Evolutionary conservation across 306 rosid species (phyloP).

Genomic region (Inga laurina): DNA sequence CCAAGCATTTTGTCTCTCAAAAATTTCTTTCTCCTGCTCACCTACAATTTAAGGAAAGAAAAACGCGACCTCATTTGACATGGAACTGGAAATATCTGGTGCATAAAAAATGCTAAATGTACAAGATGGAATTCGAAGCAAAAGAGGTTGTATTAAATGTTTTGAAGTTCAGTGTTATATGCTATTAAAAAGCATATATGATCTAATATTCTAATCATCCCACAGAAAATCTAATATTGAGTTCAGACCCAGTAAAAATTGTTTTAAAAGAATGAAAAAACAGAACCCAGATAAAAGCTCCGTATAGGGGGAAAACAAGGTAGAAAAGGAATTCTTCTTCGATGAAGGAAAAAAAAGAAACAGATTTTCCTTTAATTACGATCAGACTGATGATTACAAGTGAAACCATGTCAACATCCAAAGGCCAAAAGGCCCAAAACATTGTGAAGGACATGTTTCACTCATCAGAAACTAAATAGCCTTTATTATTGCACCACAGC

Average conservation of each 20-base stretch:
- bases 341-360: not conserved
- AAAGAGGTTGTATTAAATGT: not conserved
- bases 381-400: not conserved
- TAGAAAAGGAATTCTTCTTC: no score
- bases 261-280: not conserved
- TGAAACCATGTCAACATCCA: not conserved
- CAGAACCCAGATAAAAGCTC: not conserved
- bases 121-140: conserved; percentile 1
- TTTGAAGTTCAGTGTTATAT: not conserved
- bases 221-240: not conserved
- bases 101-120: conserved; percentile 6
- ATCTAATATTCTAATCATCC: not conserved
- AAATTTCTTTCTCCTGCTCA: conserved; percentile 89
- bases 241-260: not conserved
- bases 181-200: not conserved
- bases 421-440: not conserved
- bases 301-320: not conserved
- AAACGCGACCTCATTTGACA: conserved; percentile 26
- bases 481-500: not conserved
- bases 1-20: conserved; percentile 83
- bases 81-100: conserved; percentile 3
- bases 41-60: conserved; percentile 4
- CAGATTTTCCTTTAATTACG: not conserved
- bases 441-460: not conserved
- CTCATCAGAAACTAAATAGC: not conserved